These are phyloP conservation scores for Rhazya stricta DNA, from an alignment of 257 asterid genomes.

Conservation along the genomic window DNA sequence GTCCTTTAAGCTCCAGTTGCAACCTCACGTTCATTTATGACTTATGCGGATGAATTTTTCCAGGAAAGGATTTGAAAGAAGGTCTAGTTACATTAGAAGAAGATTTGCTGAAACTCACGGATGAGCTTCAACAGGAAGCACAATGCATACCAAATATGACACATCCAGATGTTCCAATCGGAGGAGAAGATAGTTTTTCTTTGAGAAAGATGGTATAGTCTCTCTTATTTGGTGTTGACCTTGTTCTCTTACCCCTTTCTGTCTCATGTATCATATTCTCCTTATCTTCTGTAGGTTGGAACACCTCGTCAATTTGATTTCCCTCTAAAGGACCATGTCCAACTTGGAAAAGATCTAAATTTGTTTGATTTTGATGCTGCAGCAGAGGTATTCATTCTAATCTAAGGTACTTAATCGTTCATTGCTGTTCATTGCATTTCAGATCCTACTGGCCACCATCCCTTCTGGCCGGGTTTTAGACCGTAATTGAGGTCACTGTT, in stretches of 20 bases:
- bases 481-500: neutral
- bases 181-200: conserved; percentile 72
- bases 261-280: conserved; percentile 6
- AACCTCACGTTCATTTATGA: conserved; percentile 1
- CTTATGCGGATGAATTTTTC: conserved; percentile 6
- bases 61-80: conserved; percentile 85
- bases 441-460: neutral
- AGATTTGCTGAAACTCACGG: conserved; percentile 71
- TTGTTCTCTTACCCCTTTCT: neutral
- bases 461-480: neutral
- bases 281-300: conserved; percentile 48
- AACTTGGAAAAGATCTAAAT: conserved; percentile 85
- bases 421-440: conserved; percentile 3
- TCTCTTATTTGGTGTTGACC: neutral
- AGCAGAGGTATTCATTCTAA: conserved; percentile 70
- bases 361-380: conserved; percentile 92
- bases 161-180: conserved; percentile 90
- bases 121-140: conserved; percentile 85
- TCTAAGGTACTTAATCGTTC: conserved; percentile 24
- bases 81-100: conserved; percentile 73
- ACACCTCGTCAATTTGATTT: conserved; percentile 67
- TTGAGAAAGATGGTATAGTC: conserved; percentile 63
- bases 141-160: conserved; percentile 96
- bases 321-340: conserved; percentile 79
- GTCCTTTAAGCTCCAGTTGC: conserved; percentile 13